Percentiles rank a stretch among this genome's conserved stretches.
phyloP scores from a whole-genome alignment of 768 basidiomycete genomes.

The Suillus americanus region DNA sequence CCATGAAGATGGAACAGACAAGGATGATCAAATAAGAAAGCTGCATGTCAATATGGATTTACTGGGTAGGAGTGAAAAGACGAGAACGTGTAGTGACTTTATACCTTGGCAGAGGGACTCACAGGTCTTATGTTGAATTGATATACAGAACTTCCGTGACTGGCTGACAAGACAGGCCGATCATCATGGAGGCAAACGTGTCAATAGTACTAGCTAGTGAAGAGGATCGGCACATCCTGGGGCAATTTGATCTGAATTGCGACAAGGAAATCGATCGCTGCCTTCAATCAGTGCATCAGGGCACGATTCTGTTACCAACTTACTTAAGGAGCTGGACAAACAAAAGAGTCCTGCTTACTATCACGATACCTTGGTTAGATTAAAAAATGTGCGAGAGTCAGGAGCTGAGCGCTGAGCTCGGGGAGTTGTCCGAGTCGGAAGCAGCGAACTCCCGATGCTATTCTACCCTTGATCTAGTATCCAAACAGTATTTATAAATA shows the following conservation, averaged over 20 bases:
- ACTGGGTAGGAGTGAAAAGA: not conserved
- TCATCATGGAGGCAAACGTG: not conserved
- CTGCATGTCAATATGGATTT: not conserved
- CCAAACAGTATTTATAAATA: too few species aligned
- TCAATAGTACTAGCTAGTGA: not conserved
- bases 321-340: too few species aligned
- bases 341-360: too few species aligned
- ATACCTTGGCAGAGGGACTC: too few species aligned
- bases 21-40: not conserved
- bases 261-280: not conserved
- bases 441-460: too few species aligned
- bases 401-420: too few species aligned
- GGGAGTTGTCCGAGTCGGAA: too few species aligned
- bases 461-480: too few species aligned
- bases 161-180: not conserved
- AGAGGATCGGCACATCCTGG: not conserved
- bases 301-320: too few species aligned
- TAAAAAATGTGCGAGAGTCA: too few species aligned
- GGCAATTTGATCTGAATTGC: not conserved
- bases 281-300: not conserved
- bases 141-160: not conserved
- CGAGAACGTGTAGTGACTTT: not conserved
- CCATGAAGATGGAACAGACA: not conserved
- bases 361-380: too few species aligned
- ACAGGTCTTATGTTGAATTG: too few species aligned